Evolutionary conservation across 805 yeast species (phyloP).

Genomic region (Spathaspora sp.): DNA sequence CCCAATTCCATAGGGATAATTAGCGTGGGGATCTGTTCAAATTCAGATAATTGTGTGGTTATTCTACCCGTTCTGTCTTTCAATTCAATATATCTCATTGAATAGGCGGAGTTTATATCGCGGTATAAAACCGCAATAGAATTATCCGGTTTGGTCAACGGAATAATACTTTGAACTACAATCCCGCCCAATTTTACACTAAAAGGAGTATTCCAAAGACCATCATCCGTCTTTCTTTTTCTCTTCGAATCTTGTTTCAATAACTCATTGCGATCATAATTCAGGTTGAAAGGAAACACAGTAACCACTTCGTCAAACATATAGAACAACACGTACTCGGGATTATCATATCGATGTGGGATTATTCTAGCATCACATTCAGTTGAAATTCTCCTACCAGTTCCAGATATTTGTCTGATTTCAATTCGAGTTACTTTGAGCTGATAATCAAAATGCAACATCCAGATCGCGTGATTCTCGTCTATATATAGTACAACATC

Average conservation of each 20-base stretch:
- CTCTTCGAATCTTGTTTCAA: not conserved
- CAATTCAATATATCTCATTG: constrained; percentile 2
- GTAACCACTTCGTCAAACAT: constrained; percentile 3
- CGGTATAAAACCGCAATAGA: constrained; percentile 5
- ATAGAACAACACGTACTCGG: constrained; percentile 2
- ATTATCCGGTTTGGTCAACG: not conserved
- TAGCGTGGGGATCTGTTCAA: constrained; percentile 3
- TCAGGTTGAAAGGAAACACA: not conserved
- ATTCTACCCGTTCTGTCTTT: not conserved
- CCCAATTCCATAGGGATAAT: constrained; percentile 3
- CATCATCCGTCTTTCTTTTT: not conserved
- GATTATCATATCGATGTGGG: constrained; percentile 3
- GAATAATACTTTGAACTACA: constrained; percentile 1
- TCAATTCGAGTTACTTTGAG: not conserved
- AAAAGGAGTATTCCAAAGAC: not conserved
- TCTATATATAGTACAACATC: not conserved
- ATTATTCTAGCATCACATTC: constrained; percentile 2
- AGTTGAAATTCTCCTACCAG: not conserved
- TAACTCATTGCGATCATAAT: not conserved
- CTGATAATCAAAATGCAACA: not conserved
- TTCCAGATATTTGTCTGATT: not conserved
- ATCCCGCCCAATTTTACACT: constrained; percentile 4
- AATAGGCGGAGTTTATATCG: not conserved
- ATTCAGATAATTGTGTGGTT: constrained; percentile 5
- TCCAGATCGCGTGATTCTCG: not conserved